Percentiles rank a stretch among this genome's conserved stretches.
phyloP scores from a whole-genome alignment of 164 flowering plant species.

The Stephania japonica region DNA sequence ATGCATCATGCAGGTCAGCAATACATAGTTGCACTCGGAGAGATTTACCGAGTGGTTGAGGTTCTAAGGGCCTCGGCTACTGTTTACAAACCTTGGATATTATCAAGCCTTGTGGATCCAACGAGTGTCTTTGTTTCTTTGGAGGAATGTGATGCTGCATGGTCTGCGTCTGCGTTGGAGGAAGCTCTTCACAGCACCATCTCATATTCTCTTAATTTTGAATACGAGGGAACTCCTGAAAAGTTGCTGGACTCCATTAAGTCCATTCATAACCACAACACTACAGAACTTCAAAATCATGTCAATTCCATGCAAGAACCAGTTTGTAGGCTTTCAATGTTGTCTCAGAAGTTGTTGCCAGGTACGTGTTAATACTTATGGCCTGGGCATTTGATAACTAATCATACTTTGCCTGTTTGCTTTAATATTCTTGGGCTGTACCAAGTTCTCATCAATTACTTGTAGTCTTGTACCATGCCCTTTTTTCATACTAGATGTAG shows the following conservation, averaged over 20 bases:
- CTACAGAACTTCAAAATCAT: slow-evolving; percentile 26
- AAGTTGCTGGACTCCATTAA: slow-evolving; percentile 49
- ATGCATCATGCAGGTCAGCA: slow-evolving; percentile 42
- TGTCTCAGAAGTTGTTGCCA: slow-evolving; percentile 39
- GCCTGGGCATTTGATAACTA: not conserved
- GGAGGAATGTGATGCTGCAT: slow-evolving; percentile 50
- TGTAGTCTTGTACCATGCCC: no score
- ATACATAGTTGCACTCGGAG: slow-evolving; percentile 65
- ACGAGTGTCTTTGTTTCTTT: slow-evolving; percentile 27
- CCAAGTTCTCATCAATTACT: no score
- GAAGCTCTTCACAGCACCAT: slow-evolving; percentile 51
- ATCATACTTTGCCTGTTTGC: not conserved
- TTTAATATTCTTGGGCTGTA: not conserved
- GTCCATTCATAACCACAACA: slow-evolving; percentile 43
- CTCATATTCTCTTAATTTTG: slow-evolving; percentile 19
- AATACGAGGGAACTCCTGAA: slow-evolving; percentile 21
- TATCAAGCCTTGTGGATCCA: slow-evolving; percentile 27
- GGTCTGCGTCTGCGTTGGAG: slow-evolving; percentile 69
- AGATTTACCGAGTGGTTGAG: slow-evolving; percentile 61
- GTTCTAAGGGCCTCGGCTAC: slow-evolving; percentile 49
- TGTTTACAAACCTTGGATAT: slow-evolving; percentile 74
- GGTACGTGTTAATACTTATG: slow-evolving; percentile 36
- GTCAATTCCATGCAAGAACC: slow-evolving; percentile 28
- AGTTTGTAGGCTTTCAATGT: slow-evolving; percentile 46
- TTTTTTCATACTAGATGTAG: no score